Evolutionary conservation across 768 basidiomycete genomes (phyloP).

Genomic region (Ramaria sp.): DNA sequence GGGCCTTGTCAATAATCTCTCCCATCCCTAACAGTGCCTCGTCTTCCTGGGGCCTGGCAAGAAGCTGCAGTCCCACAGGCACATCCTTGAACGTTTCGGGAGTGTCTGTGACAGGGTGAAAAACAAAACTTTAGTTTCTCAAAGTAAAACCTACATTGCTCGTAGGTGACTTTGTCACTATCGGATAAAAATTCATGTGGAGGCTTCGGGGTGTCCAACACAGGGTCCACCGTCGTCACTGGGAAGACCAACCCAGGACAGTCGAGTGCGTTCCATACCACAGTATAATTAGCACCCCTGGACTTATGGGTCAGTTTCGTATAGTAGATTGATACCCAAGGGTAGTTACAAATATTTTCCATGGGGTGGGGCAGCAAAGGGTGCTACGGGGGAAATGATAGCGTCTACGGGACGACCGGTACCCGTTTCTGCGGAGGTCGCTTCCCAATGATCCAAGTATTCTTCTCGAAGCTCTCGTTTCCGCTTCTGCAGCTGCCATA

Average conservation of each 20-base stretch:
- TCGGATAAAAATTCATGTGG: slow-evolving; percentile 36
- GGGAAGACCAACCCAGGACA: slow-evolving; percentile 54
- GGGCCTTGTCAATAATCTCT: slow-evolving; percentile 48
- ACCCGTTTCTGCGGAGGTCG: slow-evolving; percentile 36
- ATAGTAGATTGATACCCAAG: background rate
- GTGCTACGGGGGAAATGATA: slow-evolving; percentile 53
- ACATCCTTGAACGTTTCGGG: slow-evolving; percentile 44
- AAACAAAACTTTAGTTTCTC: background rate
- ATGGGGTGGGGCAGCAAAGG: slow-evolving; percentile 53
- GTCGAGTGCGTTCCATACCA: slow-evolving; percentile 58
- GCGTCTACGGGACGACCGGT: slow-evolving; percentile 71
- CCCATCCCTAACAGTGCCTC: slow-evolving; percentile 63
- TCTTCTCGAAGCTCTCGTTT: slow-evolving; percentile 39
- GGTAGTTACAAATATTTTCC: slow-evolving; percentile 37
- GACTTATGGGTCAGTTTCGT: slow-evolving; percentile 3
- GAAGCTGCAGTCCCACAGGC: slow-evolving; percentile 54
- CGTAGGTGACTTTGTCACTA: slow-evolving; percentile 37
- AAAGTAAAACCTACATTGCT: slow-evolving; percentile 36
- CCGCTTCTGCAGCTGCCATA: slow-evolving; percentile 52
- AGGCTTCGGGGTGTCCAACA: slow-evolving; percentile 35
- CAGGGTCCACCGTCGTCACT: slow-evolving; percentile 48
- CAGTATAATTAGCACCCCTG: slow-evolving; percentile 45
- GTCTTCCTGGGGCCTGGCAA: slow-evolving; percentile 63
- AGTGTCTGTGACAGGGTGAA: slow-evolving; percentile 31
- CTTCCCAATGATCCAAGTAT: slow-evolving; percentile 55